Evolutionary conservation across 768 basidiomycete species (phyloP).

Genomic region (Exidia glandulosa): DNA sequence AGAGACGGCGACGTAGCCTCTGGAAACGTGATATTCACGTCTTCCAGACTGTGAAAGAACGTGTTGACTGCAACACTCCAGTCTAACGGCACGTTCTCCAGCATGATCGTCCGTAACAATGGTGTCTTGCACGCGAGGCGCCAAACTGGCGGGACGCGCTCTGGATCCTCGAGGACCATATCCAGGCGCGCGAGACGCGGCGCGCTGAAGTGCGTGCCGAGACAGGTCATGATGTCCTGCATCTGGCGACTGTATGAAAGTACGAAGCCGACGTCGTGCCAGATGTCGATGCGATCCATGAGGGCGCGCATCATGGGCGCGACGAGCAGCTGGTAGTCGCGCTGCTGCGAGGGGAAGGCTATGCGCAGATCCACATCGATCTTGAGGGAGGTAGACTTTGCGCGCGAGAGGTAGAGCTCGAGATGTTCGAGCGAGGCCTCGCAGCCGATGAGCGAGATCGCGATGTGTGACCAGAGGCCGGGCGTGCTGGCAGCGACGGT

Average conservation of each 20-base stretch:
- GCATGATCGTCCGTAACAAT: neutral
- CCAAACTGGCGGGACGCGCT: neutral
- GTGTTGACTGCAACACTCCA: neutral
- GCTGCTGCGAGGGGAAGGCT: neutral
- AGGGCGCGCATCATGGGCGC: neutral
- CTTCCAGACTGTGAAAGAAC: neutral
- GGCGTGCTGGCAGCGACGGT: neutral
- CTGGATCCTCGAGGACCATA: neutral
- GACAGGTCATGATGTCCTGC: neutral
- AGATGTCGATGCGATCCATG: neutral
- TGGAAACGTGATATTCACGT: neutral
- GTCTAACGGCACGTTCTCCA: neutral
- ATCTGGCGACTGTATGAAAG: neutral
- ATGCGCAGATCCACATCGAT: neutral
- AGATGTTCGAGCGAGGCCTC: neutral
- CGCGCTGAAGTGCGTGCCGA: neutral
- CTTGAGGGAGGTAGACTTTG: neutral
- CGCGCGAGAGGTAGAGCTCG: neutral
- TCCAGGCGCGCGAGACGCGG: neutral
- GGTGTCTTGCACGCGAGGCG: neutral
- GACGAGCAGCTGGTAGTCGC: neutral
- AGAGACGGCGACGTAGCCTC: neutral
- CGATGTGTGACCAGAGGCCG: neutral
- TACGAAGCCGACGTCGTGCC: neutral
- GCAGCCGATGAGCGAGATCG: neutral